Evolutionary conservation across 75 land plant genomes (phyloP), one percentile per base, ranked within the genome.

Genomic region (Pinus tabuliformis): DNA sequence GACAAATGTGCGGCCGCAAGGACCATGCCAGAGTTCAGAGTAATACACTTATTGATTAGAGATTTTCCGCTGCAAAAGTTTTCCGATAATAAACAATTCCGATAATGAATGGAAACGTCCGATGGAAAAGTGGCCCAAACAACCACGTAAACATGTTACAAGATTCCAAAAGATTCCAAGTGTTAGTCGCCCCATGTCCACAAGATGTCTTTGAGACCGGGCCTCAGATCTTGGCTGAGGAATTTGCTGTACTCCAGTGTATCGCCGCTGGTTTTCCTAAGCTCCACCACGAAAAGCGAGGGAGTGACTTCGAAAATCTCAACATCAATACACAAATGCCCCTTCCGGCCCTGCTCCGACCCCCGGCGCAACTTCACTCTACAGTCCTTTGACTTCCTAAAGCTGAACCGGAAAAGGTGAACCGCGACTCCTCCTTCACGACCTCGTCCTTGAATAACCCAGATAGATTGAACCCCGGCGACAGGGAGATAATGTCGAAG

Each of bases 401-500:
- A 76, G 54, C 57, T 81, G 58, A 85, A 85, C 1, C 65, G 76
- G 61, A 74, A 80, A 33, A 16, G 1, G 83, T 81, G 68, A 92
- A 88, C 33, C 95, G 59, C 16, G 82, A 58, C 54, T 75, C 80
- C 15, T 84, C 8, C 49, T 79, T n/a, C 28, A 66, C 80, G 52
- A 36, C 54, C 3, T 76, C 76, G 11, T 78, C 72, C 82, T 91
- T 90, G 74, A 93, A 93, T 52, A 93, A 75, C 12, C 87, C 86
- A 3, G 96, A 91, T 9, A 93, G 77, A 74, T 93, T 83, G 54
- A 93, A 88, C 1, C 96, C 96, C 18, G 63, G 62, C 12, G 92
- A 93, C 5, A 91, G 65, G 52, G 96, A 91, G 6, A 93, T 93
- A 14, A 93, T 84, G 58, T 93, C 90, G 58, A 93, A 94, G 1